A percentile compares a stretch with the other conserved stretches of the same genome.
Evolutionary conservation across 306 rosid genomes (phyloP).

Genomic region (Hippophae gyantsensis): DNA sequence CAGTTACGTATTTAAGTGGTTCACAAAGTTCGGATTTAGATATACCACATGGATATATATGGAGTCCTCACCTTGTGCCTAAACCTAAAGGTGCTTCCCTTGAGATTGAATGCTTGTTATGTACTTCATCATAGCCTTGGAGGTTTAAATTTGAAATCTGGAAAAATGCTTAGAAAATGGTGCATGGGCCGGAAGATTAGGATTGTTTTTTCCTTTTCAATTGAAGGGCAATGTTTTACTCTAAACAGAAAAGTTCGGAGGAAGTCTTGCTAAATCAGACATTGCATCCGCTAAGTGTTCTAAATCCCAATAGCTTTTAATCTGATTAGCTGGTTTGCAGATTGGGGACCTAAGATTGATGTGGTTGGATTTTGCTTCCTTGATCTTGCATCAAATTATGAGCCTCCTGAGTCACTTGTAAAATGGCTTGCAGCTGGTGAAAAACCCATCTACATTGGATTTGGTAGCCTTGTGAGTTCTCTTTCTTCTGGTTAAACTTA

Average conservation of each 20-base stretch:
- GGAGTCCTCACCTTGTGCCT: slow-evolving; percentile 99
- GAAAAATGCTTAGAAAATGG: too few relatives aligned
- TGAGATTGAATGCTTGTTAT: slow-evolving; percentile 15
- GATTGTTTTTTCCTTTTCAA: too few relatives aligned
- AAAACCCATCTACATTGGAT: slow-evolving; percentile 82
- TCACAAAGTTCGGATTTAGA: slow-evolving; percentile 86
- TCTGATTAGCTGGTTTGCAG: slow-evolving; percentile 42
- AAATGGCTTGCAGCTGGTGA: slow-evolving; percentile 92
- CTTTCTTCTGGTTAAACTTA: slow-evolving; percentile 10
- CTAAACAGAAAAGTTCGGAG: neutral
- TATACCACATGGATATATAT: slow-evolving; percentile 92
- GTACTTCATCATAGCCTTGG: neutral
- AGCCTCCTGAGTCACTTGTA: slow-evolving; percentile 70
- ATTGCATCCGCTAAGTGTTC: slow-evolving; percentile 4
- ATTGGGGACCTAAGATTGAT: slow-evolving; percentile 96
- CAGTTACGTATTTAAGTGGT: slow-evolving; percentile 97
- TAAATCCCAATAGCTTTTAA: slow-evolving; percentile 6
- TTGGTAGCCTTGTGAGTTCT: slow-evolving; percentile 84
- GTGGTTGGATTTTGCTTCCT: slow-evolving; percentile 99
- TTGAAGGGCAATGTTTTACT: too few relatives aligned
- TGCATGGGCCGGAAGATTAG: too few relatives aligned
- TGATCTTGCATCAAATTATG: slow-evolving; percentile 93
- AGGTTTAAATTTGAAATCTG: too few relatives aligned
- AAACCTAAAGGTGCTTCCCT: slow-evolving; percentile 79
- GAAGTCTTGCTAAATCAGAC: slow-evolving; percentile 1